Evolutionary conservation across 208 protist species (phyloP).

Genomic region (Acanthamoeba comandoni): DNA sequence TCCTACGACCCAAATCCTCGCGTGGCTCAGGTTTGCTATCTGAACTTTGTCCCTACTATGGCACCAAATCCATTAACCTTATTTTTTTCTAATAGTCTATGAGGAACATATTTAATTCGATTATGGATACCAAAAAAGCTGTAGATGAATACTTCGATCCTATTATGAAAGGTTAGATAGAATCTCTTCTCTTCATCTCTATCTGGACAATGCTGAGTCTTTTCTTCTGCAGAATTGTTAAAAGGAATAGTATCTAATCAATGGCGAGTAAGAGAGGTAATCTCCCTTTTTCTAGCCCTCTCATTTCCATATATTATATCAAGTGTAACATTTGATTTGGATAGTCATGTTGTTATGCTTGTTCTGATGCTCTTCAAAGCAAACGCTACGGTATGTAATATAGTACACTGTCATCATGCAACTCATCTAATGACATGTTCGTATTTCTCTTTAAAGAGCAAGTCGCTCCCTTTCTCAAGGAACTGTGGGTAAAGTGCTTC

Average conservation of each 20-base stretch:
- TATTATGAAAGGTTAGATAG: slow-evolving; percentile 76
- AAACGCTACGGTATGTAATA: slow-evolving; percentile 48
- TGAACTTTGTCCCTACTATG: background rate
- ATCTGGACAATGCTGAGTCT: too few relatives aligned
- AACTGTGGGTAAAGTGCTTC: slow-evolving; percentile 80
- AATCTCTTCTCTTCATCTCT: too few relatives aligned
- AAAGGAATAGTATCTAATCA: slow-evolving; percentile 75
- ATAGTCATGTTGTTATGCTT: slow-evolving; percentile 55
- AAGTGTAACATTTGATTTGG: background rate
- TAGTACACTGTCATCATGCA: background rate
- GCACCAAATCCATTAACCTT: background rate
- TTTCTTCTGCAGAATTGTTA: slow-evolving; percentile 61
- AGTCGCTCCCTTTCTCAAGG: slow-evolving; percentile 76
- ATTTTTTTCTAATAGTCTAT: slow-evolving; percentile 21
- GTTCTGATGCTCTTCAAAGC: slow-evolving; percentile 77
- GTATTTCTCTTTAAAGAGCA: slow-evolving; percentile 47
- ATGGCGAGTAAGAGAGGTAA: slow-evolving; percentile 82
- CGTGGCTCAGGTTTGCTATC: slow-evolving; percentile 56
- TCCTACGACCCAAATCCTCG: slow-evolving; percentile 83
- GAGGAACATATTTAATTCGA: slow-evolving; percentile 55
- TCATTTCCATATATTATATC: background rate
- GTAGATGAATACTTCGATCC: slow-evolving; percentile 76
- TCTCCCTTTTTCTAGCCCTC: background rate
- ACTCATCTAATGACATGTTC: background rate
- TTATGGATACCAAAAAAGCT: slow-evolving; percentile 51